Percentiles rank a stretch among this genome's conserved stretches.
These are phyloP conservation scores for Oleoguttula mirabilis DNA, from an alignment of 495 filamentous ascomycete genomes.

Conservation along the genomic window DNA sequence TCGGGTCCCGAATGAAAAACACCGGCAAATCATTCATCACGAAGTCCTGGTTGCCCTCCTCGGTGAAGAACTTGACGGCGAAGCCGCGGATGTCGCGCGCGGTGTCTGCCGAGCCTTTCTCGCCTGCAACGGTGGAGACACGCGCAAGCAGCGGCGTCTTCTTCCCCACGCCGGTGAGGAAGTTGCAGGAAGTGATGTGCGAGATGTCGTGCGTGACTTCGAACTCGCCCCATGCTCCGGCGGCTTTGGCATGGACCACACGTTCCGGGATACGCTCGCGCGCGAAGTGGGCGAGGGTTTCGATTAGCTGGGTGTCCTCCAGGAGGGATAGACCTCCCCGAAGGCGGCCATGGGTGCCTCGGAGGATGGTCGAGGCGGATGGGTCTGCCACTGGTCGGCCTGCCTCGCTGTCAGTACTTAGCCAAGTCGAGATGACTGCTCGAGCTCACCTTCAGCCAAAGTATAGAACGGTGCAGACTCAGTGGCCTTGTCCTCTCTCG, in stretches of 20 bases:
- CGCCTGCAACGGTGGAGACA: neutral
- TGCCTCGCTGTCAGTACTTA: too few relatives aligned
- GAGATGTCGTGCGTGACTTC: neutral
- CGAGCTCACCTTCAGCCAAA: too few relatives aligned
- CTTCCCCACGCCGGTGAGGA: neutral
- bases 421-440: too few relatives aligned
- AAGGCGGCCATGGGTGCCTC: too few relatives aligned
- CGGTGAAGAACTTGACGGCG: neutral
- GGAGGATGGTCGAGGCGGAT: too few relatives aligned
- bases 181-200: neutral
- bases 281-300: constrained; percentile 5
- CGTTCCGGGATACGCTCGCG: constrained; percentile 5
- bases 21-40: constrained; percentile 30
- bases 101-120: neutral
- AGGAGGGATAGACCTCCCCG: too few relatives aligned
- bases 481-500: too few relatives aligned
- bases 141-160: neutral
- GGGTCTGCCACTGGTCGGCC: too few relatives aligned
- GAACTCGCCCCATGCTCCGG: constrained; percentile 1
- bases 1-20: constrained; percentile 44
- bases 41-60: neutral
- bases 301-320: constrained; percentile 6
- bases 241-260: constrained; percentile 4
- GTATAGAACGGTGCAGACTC: too few relatives aligned
- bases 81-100: neutral